A percentile compares a stretch with the other conserved stretches of the same genome.
Evolutionary conservation across 139 green algal genomes (phyloP).

Genomic region (Chlamydomonas urium): DNA sequence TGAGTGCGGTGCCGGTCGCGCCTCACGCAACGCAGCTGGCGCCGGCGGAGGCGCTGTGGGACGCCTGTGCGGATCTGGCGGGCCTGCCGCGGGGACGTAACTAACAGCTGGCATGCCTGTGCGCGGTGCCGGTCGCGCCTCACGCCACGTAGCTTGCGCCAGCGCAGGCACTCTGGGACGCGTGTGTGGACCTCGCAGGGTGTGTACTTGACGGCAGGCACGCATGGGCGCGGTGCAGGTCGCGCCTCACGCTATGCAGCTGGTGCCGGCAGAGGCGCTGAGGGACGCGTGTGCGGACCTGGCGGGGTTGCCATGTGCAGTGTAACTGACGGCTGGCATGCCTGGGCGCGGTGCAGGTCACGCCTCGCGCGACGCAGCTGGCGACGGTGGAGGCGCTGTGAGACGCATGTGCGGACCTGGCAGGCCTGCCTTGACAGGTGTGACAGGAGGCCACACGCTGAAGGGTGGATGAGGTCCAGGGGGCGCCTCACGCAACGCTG

Average conservation of each 20-base stretch:
- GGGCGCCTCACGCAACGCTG: too few relatives aligned
- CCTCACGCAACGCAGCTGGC: not conserved
- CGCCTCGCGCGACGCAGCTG: not conserved
- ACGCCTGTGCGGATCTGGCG: conserved; percentile 5
- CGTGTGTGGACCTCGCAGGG: too few relatives aligned
- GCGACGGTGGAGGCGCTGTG: not conserved
- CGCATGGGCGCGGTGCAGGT: too few relatives aligned
- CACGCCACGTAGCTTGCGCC: not conserved
- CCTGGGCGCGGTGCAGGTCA: not conserved
- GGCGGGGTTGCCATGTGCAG: too few relatives aligned
- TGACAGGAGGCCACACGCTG: too few relatives aligned
- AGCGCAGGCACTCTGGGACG: not conserved
- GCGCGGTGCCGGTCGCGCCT: not conserved
- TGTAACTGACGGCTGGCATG: too few relatives aligned
- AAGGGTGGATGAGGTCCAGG: too few relatives aligned
- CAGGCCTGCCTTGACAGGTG: conserved; percentile 12
- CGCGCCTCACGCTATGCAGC: too few relatives aligned
- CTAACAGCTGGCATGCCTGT: not conserved
- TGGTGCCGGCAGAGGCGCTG: too few relatives aligned
- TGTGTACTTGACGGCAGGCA: not conserved
- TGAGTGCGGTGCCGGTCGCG: not conserved
- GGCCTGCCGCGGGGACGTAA: not conserved
- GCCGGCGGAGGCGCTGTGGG: conserved; percentile 8
- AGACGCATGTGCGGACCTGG: conserved; percentile 9
- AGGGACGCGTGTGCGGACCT: too few relatives aligned